These are phyloP conservation scores for Anaeramoeba flamelloides DNA, from an alignment of 78 protist species.

Conservation along the genomic window DNA sequence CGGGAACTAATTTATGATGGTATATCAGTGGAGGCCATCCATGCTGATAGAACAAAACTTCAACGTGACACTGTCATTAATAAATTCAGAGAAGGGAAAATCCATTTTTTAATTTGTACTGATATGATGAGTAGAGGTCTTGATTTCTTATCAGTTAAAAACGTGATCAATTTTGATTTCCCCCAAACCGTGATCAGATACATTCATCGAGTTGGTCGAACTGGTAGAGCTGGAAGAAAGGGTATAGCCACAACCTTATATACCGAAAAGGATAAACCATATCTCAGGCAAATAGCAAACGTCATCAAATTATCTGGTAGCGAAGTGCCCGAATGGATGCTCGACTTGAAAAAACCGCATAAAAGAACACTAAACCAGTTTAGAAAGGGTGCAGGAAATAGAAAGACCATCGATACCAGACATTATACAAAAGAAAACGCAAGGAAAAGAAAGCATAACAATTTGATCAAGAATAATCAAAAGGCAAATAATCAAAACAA, in stretches of 20 bases:
- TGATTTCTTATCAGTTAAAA: background rate
- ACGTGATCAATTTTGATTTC: background rate
- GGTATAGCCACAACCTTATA: background rate
- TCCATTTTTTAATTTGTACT: background rate
- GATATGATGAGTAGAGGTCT: background rate
- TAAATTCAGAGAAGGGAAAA: background rate
- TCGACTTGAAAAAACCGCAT: no score
- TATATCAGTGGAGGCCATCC: background rate
- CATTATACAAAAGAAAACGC: no score
- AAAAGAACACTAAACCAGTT: no score
- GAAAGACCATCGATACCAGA: no score
- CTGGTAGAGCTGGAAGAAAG: background rate
- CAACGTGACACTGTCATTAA: background rate
- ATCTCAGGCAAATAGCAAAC: background rate
- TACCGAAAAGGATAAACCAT: background rate
- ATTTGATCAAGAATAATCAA: no score
- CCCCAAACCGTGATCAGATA: background rate
- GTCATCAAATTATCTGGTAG: background rate
- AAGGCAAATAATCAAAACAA: no score
- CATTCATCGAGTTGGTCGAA: background rate
- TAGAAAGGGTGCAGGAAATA: no score
- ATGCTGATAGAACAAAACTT: background rate
- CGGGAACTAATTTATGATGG: background rate
- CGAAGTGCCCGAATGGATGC: background rate
- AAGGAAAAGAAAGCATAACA: no score